phyloP scores from a whole-genome alignment of 352 stramenopile genomes.

The Chrysophaeum taylorii region DNA sequence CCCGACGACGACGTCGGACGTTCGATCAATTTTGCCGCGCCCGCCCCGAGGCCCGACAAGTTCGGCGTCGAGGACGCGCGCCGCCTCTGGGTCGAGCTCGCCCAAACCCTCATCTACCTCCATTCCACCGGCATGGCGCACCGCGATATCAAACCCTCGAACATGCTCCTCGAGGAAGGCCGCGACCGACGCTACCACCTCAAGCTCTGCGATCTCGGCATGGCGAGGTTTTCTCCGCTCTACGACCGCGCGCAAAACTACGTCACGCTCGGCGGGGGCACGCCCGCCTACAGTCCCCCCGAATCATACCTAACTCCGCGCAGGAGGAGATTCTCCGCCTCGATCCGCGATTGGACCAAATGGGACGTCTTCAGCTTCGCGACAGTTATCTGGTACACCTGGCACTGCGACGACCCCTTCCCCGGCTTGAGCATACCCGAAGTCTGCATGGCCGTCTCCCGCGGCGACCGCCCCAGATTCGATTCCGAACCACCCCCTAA shows the following conservation, averaged over 20 bases:
- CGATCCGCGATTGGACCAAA: neutral
- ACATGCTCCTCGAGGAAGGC: neutral
- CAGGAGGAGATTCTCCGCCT: neutral
- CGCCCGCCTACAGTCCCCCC: neutral
- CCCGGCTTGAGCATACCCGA: neutral
- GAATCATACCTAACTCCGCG: no score
- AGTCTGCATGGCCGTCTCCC: neutral
- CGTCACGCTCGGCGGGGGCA: neutral
- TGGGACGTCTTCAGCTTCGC: neutral
- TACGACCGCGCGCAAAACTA: neutral
- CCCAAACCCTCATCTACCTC: neutral
- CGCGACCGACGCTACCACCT: neutral
- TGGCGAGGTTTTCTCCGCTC: neutral
- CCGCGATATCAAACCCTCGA: neutral
- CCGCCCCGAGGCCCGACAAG: neutral
- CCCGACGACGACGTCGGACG: no score
- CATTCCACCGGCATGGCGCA: neutral
- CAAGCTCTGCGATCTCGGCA: conserved; percentile 1
- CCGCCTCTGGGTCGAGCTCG: neutral
- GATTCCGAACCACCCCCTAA: neutral
- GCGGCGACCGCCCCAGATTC: neutral
- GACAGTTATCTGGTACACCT: neutral
- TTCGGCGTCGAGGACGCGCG: neutral
- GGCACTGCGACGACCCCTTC: neutral
- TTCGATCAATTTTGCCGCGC: no score